Conservation (phyloP, 192 early-diverging fungal genomes). For the Chytriomyces sp. region DNA sequence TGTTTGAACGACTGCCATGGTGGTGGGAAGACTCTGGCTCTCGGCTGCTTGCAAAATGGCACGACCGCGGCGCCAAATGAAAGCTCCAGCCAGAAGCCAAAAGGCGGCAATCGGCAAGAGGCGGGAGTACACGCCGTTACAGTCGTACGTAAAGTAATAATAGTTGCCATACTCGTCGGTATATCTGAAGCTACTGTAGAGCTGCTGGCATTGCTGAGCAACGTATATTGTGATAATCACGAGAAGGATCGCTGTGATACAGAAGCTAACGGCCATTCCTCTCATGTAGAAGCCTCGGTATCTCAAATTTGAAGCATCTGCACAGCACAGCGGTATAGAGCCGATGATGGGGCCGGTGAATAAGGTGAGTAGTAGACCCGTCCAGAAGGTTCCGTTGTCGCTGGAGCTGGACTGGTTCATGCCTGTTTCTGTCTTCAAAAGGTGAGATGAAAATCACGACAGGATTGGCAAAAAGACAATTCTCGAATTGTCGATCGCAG, state of each 20-base stretch:
- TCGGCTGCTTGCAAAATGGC: no score
- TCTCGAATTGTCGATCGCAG: no score
- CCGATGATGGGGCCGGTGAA: conserved; percentile 10
- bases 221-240: background rate
- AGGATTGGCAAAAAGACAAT: no score
- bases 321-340: conserved; percentile 5
- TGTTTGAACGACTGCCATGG: no score
- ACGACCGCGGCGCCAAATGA: background rate
- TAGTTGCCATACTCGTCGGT: background rate
- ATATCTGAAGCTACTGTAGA: background rate
- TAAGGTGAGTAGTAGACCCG: conserved; percentile 6
- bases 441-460: no score
- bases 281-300: conserved; percentile 1
- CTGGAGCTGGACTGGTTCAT: no score
- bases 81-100: background rate
- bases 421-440: no score
- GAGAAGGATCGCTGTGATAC: background rate
- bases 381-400: background rate
- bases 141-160: background rate
- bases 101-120: conserved; percentile 4
- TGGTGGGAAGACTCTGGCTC: no score
- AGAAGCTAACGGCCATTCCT: conserved; percentile 6
- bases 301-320: background rate
- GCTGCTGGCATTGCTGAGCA: conserved; percentile 5
- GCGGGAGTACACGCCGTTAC: conserved; percentile 11